Evolutionary conservation across 129 eudicot genomes (phyloP).

Genomic region (Cynara cardunculus): DNA sequence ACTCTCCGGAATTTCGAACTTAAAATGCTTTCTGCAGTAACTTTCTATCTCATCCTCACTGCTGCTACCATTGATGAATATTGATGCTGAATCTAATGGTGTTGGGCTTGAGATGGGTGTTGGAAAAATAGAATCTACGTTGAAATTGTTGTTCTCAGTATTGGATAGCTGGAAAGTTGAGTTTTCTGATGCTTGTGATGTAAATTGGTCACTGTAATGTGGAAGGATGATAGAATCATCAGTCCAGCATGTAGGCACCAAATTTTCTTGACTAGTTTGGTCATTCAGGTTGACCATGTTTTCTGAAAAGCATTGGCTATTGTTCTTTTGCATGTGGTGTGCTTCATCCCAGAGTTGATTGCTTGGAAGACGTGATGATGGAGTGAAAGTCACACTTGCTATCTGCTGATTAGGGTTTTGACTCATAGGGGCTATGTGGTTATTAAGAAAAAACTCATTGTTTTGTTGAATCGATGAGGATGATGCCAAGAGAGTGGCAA

Average conservation of each 20-base stretch:
- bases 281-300: neutral
- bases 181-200: slow-evolving; percentile 33
- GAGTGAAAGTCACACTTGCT: neutral
- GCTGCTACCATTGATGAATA: slow-evolving; percentile 30
- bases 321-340: slow-evolving; percentile 20
- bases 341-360: slow-evolving; percentile 11
- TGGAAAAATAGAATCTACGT: slow-evolving; percentile 35
- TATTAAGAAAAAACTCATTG: slow-evolving; percentile 7
- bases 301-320: slow-evolving; percentile 4
- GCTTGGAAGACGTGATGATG: neutral
- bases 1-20: slow-evolving; percentile 54
- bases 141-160: slow-evolving; percentile 20
- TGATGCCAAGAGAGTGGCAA: slow-evolving; percentile 31
- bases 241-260: neutral
- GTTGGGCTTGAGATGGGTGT: slow-evolving; percentile 45
- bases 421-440: slow-evolving; percentile 7
- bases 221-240: slow-evolving; percentile 2
- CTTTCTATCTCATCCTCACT: slow-evolving; percentile 50
- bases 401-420: neutral
- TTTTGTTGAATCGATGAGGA: neutral
- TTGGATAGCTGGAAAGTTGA: slow-evolving; percentile 33
- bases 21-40: slow-evolving; percentile 41
- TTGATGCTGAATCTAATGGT: slow-evolving; percentile 35
- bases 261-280: slow-evolving; percentile 15
- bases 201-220: slow-evolving; percentile 6